phyloP scores from a whole-genome alignment of 73 alveolate genomes.

The Blepharisma japonicum region DNA sequence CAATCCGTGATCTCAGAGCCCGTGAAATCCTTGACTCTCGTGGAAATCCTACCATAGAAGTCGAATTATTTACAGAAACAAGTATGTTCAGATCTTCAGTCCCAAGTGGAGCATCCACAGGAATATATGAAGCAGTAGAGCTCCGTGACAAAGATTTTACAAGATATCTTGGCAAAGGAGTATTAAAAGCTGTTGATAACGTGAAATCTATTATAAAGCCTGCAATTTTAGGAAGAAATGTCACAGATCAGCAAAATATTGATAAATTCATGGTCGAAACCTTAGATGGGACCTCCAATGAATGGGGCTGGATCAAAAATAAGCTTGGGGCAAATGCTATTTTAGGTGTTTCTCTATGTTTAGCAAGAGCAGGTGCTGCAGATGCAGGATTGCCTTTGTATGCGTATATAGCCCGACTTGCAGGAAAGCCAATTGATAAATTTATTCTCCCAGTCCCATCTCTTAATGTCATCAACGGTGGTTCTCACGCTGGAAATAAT shows the following conservation, averaged over 20 bases:
- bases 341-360: constrained; percentile 90
- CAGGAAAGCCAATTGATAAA: constrained; percentile 83
- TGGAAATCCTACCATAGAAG: constrained; percentile 97
- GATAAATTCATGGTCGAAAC: constrained; percentile 81
- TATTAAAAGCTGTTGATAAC: constrained; percentile 86
- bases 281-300: constrained; percentile 88
- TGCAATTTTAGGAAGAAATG: constrained; percentile 73
- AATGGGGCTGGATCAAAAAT: constrained; percentile 95
- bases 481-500: constrained; percentile 95
- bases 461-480: constrained; percentile 97
- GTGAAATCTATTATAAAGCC: constrained; percentile 71
- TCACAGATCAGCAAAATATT: constrained; percentile 65
- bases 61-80: constrained; percentile 66
- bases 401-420: constrained; percentile 84
- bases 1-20: constrained; percentile 72
- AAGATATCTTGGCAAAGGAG: constrained; percentile 94
- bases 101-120: constrained; percentile 98
- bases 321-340: constrained; percentile 84
- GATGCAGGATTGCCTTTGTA: constrained; percentile 84
- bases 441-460: constrained; percentile 96
- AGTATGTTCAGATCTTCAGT: constrained; percentile 95
- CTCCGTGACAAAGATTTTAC: constrained; percentile 66
- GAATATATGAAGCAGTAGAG: constrained; percentile 95
- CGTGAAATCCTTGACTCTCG: constrained; percentile 93
- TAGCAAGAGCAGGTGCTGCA: constrained; percentile 95